phyloP scores from a whole-genome alignment of 306 rosid species.

The Pterocarpus macrocarpus region DNA sequence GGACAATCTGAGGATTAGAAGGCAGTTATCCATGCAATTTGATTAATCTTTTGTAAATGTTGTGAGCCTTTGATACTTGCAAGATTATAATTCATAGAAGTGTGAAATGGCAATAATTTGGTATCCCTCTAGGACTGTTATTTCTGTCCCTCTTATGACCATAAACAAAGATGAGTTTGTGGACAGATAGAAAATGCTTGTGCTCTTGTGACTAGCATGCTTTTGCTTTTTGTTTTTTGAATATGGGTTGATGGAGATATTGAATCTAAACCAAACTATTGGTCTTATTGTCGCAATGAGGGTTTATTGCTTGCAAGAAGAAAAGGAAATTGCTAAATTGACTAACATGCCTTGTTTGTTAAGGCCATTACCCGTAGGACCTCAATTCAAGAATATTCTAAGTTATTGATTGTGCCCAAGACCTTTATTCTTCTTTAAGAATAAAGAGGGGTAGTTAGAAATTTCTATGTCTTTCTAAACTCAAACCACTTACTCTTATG shows the following conservation, averaged over 20 bases:
- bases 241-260: too few species aligned
- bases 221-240: not conserved
- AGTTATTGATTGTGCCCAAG: not conserved
- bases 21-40: not conserved
- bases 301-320: too few species aligned
- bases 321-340: too few species aligned
- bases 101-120: too few species aligned
- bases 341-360: too few species aligned
- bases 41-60: not conserved
- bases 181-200: not conserved
- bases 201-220: not conserved
- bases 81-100: too few species aligned
- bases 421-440: not conserved
- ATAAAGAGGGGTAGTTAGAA: not conserved
- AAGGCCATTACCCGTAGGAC: too few species aligned
- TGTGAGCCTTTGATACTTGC: too few species aligned
- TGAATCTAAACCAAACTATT: too few species aligned
- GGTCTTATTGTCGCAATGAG: too few species aligned
- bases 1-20: too few species aligned
- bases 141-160: not conserved
- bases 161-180: not conserved
- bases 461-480: constrained; percentile 9
- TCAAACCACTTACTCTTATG: not conserved
- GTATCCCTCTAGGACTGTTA: too few species aligned
- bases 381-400: constrained; percentile 9